Evolutionary conservation across 169 alveolate species (phyloP).

Genomic region (Plasmodium relictum): DNA sequence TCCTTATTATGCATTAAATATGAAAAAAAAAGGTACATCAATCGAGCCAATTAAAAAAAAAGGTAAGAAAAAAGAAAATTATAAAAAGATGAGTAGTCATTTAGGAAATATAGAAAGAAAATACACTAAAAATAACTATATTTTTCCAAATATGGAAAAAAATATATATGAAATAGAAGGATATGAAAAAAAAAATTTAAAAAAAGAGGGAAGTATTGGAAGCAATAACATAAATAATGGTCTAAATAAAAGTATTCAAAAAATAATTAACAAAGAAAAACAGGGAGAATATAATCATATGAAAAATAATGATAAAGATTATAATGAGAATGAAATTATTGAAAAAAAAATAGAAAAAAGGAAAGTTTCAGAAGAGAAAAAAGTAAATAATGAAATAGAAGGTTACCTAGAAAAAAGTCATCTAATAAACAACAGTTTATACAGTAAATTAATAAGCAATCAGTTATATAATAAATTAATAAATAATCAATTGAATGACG

Average conservation of each 20-base stretch:
- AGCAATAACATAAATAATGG: neutral
- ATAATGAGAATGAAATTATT: neutral
- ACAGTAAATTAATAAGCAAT: conserved; percentile 13
- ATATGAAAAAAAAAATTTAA: neutral
- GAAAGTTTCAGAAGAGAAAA: neutral
- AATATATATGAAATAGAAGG: neutral
- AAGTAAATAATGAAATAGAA: conserved; percentile 4
- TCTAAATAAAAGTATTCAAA: neutral
- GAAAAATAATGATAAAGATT: neutral
- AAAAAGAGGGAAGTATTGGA: neutral
- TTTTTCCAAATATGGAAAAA: neutral
- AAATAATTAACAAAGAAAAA: neutral
- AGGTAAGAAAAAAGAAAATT: neutral
- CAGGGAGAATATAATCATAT: neutral
- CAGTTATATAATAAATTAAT: conserved; percentile 25
- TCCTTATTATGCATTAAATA: neutral
- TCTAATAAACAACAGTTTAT: conserved; percentile 15
- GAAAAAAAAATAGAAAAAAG: neutral
- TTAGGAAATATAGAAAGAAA: neutral
- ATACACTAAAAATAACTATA: neutral
- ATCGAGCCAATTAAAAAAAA: neutral
- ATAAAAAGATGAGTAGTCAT: neutral
- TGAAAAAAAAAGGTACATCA: neutral
- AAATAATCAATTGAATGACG: conserved; percentile 17
- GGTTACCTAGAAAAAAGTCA: neutral